A percentile compares a stretch with the other conserved stretches of the same genome.
phyloP scores from a whole-genome alignment of 345 rosid genomes.

The Linum tenue region DNA sequence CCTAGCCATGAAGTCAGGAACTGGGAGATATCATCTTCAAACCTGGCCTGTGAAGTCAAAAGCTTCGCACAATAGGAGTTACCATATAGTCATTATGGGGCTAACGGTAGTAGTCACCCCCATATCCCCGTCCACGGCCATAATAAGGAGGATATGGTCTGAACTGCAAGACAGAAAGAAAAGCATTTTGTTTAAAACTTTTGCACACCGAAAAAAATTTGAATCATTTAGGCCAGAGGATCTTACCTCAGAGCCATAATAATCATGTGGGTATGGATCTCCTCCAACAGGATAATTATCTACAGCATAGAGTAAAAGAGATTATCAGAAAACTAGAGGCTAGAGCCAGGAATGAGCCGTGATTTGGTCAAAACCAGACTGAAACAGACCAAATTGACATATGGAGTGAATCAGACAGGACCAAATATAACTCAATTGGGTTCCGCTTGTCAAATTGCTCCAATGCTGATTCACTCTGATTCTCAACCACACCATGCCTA shows the following conservation, averaged over 20 bases:
- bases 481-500: no score
- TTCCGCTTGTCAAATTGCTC: no score
- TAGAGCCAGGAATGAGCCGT: neutral
- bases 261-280: conserved; percentile 34
- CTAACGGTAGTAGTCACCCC: conserved; percentile 41
- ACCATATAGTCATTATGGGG: conserved; percentile 16
- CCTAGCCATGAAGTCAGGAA: conserved; percentile 24
- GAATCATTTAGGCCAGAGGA: conserved; percentile 10
- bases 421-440: no score
- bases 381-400: no score
- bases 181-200: conserved; percentile 4
- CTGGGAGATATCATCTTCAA: conserved; percentile 3
- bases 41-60: neutral
- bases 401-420: no score
- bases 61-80: conserved; percentile 12
- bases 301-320: conserved; percentile 22
- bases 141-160: conserved; percentile 33
- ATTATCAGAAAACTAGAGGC: conserved; percentile 10
- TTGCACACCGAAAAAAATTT: conserved; percentile 3
- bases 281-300: conserved; percentile 31
- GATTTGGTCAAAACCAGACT: no score
- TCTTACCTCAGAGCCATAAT: conserved; percentile 44
- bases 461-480: no score
- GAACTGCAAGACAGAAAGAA: conserved; percentile 29
- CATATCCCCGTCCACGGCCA: conserved; percentile 30